Base-by-base conservation (phyloP, 2,329 filamentous ascomycete species). In the Harringtonia lauricola region DNA sequence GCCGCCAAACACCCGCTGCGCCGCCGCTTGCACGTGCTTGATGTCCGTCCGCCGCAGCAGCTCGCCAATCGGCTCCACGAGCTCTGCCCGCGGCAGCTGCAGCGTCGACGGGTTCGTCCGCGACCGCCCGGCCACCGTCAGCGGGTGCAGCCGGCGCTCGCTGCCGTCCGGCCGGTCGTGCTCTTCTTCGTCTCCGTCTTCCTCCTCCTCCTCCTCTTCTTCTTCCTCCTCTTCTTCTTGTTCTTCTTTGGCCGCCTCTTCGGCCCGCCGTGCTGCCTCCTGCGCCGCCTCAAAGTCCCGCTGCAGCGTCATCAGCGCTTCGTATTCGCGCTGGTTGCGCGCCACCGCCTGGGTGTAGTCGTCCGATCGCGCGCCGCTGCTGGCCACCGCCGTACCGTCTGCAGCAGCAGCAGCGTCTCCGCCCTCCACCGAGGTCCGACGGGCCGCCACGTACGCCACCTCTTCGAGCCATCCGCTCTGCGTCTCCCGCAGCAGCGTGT, bases 1-100 rank as follows among this genome's bases (percentile, higher is more conserved):
- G 0, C 90, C 90, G 36, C 89, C 90, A 57, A 95, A 90, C 1
- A 77, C 71, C 36, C 70, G 74, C 51, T 86, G 77, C 1, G 89
- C 85, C 2, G 83, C 73, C 45, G 82, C 73, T 29, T 72, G 70
- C 28, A 96, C 68, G 57, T 98, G 92, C 45, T 79, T 83, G 36
- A 80, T 76, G 45, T 86, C 76, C 43, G 79, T 76, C 44, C 81
- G 68, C 14, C 71, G 70, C 2, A 96, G 68, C 3, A 95, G 68
- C 5, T 74, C 63, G 2, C 76, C 70, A 17, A 94, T 79, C 0
- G 88, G 88, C 4, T 73, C 65, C 9, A 84, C 71, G 34, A 95
- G 72, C 3, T 75, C 68, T n/a, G 71, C 66, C 50, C 76, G 74
- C 0, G 90, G 88, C 4, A 95, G 64, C n/a, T 75, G 70, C 14